Evolutionary conservation across 2,329 filamentous ascomycete genomes (phyloP), one percentile per base, ranked within the genome.

Genomic region (Calycina herbarum): DNA sequence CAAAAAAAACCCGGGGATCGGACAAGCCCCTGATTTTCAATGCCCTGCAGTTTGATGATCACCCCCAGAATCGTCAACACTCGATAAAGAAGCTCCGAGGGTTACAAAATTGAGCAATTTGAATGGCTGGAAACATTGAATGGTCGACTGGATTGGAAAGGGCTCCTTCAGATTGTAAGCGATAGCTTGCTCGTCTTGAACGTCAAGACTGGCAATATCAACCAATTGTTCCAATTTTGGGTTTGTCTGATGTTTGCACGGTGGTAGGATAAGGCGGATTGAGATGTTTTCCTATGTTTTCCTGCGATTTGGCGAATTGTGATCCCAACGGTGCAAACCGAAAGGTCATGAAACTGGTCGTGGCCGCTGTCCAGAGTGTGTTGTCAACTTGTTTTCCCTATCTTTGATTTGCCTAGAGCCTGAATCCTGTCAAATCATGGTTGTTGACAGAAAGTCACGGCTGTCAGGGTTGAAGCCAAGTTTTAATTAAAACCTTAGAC

Each of bases 51-150:
- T 54, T 38, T 59, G 31, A 59, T 35, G 31, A 59, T 59, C 57
- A n/a, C 17, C 10, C 31, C 31, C 31, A 38, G 5, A 45, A 20
- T 7, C 5, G 35, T 48, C 51, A 57, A 45, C 27, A 51, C 31
- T 59, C 31, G 57, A 35, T 40, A 35, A 40, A 27, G 54, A 57
- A 27, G 24, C 17, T 24, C 54, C 57, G 45, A 24, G 24, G 31
- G 27, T n/a, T 20, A 48, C 40, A 31, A 64, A 56, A 64, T 64
- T 64, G 57, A n/a, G 42, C 57, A 64, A 64, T 64, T 54, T 64
- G 57, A 56, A 31, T 64, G 62, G 57, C 45, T n/a, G 48, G 42
- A 13, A 33, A 29, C 10, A 17, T 56, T 51, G 33, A 56, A 5
- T 54, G 45, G 51, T 56, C 48, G 8, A 17, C n/a, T 27, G 31